Percentiles rank a stretch among this genome's conserved stretches.
Evolutionary conservation across 176 grass and related monocot species (phyloP).

Genomic region (Oryza australiensis): DNA sequence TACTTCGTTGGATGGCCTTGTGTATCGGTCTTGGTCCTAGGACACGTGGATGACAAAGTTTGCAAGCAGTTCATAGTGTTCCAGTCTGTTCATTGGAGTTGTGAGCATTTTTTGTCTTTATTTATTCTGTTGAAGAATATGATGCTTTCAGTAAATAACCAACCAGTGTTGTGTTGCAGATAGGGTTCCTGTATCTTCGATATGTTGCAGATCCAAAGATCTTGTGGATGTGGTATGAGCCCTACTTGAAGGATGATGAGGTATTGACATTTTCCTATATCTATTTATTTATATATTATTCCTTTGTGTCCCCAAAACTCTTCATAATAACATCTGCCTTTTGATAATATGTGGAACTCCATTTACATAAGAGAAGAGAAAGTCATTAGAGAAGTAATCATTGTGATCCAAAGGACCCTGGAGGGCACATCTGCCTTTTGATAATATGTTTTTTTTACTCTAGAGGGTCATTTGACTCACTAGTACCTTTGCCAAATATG

Average conservation of each 20-base stretch:
- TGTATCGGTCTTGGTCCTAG: slow-evolving; percentile 52
- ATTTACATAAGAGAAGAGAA: neutral
- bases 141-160: slow-evolving; percentile 29
- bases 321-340: neutral
- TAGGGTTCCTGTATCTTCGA: slow-evolving; percentile 87
- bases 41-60: slow-evolving; percentile 60
- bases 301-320: neutral
- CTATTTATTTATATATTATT: neutral
- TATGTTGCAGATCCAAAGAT: slow-evolving; percentile 85
- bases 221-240: slow-evolving; percentile 93
- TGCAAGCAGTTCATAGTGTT: slow-evolving; percentile 56
- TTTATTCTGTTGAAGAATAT: slow-evolving; percentile 27
- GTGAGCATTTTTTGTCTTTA: slow-evolving; percentile 58
- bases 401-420: no score
- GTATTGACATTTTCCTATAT: slow-evolving; percentile 40
- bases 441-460: neutral
- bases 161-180: slow-evolving; percentile 39
- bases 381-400: neutral
- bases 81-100: slow-evolving; percentile 67
- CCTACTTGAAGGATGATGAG: slow-evolving; percentile 93
- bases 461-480: neutral
- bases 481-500: neutral
- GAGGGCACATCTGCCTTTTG: neutral
- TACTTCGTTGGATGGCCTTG: slow-evolving; percentile 50
- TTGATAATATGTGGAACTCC: neutral